A percentile compares a stretch with the other conserved stretches of the same genome.
phyloP scores from a whole-genome alignment of 257 asterid genomes.

The Plectranthus barbatus region DNA sequence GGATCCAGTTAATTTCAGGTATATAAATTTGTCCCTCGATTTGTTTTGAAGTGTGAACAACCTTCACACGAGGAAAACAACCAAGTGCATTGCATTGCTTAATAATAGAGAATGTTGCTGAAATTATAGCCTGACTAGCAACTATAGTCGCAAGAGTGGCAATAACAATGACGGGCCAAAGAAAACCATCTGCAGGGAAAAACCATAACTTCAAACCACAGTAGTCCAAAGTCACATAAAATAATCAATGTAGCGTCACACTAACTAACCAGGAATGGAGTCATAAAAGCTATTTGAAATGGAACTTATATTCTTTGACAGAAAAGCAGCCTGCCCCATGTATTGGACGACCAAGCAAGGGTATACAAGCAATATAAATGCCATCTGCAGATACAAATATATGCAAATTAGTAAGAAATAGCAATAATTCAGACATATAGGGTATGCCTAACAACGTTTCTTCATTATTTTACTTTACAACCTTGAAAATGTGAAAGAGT shows the following conservation, averaged over 20 bases:
- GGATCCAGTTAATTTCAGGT: conserved; percentile 71
- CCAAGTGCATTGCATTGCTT: conserved; percentile 65
- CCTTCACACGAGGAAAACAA: conserved; percentile 77
- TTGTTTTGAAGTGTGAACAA: conserved; percentile 69
- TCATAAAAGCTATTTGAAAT: conserved; percentile 63
- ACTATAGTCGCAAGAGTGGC: conserved; percentile 66
- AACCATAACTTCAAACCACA: conserved; percentile 9
- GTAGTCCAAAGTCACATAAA: not conserved
- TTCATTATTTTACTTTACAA: not conserved
- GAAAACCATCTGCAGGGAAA: conserved; percentile 34
- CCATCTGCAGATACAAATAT: conserved; percentile 45
- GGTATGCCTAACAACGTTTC: too few species aligned
- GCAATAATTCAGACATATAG: too few species aligned
- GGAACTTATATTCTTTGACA: conserved; percentile 53
- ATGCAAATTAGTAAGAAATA: conserved; percentile 8
- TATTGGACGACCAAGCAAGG: conserved; percentile 88
- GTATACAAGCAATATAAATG: conserved; percentile 64
- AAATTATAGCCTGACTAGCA: conserved; percentile 68
- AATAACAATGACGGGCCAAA: conserved; percentile 69
- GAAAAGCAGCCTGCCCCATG: conserved; percentile 98
- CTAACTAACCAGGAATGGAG: conserved; percentile 73
- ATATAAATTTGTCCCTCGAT: conserved; percentile 63
- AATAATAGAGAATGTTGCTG: conserved; percentile 68
- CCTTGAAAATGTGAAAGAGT: not conserved
- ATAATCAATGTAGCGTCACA: not conserved